phyloP scores from a whole-genome alignment of 345 rosid species.

The Eucalyptus tenuipes region DNA sequence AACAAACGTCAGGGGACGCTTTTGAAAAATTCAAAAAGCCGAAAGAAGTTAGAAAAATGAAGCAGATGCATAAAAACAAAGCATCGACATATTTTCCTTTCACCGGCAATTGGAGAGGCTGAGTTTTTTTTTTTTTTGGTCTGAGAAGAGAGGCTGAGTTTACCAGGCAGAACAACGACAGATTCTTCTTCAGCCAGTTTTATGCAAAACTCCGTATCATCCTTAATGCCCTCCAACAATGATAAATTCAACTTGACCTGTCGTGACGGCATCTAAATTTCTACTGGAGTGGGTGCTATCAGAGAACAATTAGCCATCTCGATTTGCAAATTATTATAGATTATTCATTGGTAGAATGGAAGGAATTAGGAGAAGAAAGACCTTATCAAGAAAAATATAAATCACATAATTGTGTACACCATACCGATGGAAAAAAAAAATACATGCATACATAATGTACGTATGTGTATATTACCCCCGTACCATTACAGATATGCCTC shows the following conservation, averaged over 20 bases:
- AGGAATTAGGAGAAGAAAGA: too few species aligned
- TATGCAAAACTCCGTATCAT: constrained; percentile 57
- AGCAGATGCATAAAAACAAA: background rate
- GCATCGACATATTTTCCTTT: background rate
- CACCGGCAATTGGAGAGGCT: background rate
- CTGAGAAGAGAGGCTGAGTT: background rate
- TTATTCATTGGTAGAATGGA: too few species aligned
- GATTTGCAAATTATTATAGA: too few species aligned
- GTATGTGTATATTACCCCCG: too few species aligned
- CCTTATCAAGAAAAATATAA: background rate
- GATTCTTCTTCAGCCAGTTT: constrained; percentile 62
- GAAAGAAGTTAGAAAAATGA: background rate
- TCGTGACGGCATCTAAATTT: background rate
- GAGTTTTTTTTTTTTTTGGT: too few species aligned
- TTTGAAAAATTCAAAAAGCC: background rate
- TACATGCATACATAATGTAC: too few species aligned
- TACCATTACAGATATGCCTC: too few species aligned
- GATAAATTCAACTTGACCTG: constrained; percentile 53
- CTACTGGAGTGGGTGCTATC: too few species aligned
- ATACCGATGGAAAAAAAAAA: too few species aligned
- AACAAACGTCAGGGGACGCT: background rate
- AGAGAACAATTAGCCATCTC: too few species aligned
- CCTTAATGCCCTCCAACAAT: constrained; percentile 45
- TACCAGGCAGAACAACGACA: constrained; percentile 61
- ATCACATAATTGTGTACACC: background rate